Conservation (phyloP, 2,329 filamentous ascomycete species). For the Triangularia setosa region DNA sequence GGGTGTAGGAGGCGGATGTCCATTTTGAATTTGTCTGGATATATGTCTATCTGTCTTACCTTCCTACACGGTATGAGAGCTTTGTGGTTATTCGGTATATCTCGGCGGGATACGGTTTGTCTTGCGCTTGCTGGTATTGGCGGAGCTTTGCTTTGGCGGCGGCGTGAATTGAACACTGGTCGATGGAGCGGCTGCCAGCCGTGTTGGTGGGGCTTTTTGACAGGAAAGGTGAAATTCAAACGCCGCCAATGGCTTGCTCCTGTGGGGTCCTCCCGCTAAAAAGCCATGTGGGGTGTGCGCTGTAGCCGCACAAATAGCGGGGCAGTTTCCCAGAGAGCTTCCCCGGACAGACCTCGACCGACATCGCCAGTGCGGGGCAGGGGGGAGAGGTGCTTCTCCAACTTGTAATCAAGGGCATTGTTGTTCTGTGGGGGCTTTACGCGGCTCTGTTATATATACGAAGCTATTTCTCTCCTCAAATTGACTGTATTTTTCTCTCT, state of each 20-base stretch:
- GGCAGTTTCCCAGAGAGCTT: constrained; percentile 18
- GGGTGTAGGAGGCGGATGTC: constrained; percentile 84
- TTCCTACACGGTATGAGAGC: background rate
- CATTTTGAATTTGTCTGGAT: constrained; percentile 50
- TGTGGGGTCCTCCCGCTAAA: constrained; percentile 5
- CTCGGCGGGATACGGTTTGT: background rate
- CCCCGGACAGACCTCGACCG: constrained; percentile 5
- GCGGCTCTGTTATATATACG: constrained; percentile 3
- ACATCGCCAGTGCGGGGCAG: constrained; percentile 20
- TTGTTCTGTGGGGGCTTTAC: background rate
- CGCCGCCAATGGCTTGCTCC: background rate
- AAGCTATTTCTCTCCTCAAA: background rate
- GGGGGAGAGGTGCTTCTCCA: constrained; percentile 11
- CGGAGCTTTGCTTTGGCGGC: background rate
- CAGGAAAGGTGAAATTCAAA: constrained; percentile 13
- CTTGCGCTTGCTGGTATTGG: background rate
- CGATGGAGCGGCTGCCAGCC: too few relatives aligned
- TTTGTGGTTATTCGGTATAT: background rate
- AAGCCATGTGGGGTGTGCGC: constrained; percentile 12
- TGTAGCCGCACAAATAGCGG: constrained; percentile 29
- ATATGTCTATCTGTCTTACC: background rate
- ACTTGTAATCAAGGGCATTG: background rate
- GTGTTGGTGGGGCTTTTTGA: constrained; percentile 10
- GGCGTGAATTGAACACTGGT: background rate
- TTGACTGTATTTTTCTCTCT: background rate